These are phyloP conservation scores for Fusarium coicis DNA, from an alignment of 2,329 filamentous ascomycete genomes.

Conservation along the genomic window DNA sequence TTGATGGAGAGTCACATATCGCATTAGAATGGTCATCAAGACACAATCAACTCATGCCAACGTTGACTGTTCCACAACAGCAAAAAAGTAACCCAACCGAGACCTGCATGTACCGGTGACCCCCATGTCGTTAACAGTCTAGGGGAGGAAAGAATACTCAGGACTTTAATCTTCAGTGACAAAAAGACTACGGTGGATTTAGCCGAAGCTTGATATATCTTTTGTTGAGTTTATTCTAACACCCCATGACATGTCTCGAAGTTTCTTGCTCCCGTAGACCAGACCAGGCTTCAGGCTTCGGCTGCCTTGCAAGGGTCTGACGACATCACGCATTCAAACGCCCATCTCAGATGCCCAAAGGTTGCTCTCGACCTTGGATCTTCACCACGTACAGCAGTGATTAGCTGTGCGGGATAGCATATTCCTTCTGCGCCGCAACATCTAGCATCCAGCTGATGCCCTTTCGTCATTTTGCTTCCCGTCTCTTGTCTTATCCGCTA, in stretches of 20 bases:
- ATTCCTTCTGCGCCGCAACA: slow-evolving; percentile 29
- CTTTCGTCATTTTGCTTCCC: slow-evolving; percentile 33
- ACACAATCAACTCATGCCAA: neutral
- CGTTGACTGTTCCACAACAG: neutral
- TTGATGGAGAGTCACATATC: neutral
- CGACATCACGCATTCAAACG: slow-evolving; percentile 42
- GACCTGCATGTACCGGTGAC: slow-evolving; percentile 30
- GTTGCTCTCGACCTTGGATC: slow-evolving; percentile 31
- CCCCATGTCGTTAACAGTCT: slow-evolving; percentile 18
- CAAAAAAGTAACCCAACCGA: neutral
- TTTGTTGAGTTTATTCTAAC: neutral
- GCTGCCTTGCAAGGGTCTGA: slow-evolving; percentile 38
- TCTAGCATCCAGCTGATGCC: slow-evolving; percentile 30
- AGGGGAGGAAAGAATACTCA: neutral
- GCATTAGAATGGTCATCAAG: neutral
- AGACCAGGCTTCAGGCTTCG: slow-evolving; percentile 4
- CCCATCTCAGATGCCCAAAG: slow-evolving; percentile 27
- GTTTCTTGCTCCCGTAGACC: neutral
- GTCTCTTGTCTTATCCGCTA: slow-evolving; percentile 14
- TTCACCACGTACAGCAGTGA: slow-evolving; percentile 35
- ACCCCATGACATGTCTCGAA: neutral
- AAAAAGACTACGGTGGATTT: accelerated
- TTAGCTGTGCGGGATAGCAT: slow-evolving; percentile 35
- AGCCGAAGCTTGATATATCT: accelerated
- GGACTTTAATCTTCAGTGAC: accelerated